Evolutionary conservation across 2,329 filamentous ascomycete species (phyloP).

Genomic region (Cadophora malorum): DNA sequence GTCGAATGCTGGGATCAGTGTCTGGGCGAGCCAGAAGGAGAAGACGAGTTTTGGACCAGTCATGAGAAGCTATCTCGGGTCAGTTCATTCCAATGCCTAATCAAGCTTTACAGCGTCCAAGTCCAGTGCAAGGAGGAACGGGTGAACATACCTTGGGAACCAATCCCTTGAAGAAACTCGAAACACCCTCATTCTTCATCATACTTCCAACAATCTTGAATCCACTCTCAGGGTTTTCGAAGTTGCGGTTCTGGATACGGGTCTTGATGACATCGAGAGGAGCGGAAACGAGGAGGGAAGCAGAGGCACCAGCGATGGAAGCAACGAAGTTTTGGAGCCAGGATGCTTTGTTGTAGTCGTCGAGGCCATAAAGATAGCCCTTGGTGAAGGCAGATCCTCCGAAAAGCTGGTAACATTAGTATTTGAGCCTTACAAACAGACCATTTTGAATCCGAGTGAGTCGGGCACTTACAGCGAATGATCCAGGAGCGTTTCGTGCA

Average conservation of each 20-base stretch:
- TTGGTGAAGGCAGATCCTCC: slow-evolving; percentile 97
- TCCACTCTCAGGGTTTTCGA: slow-evolving; percentile 95
- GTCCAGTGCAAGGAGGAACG: neutral
- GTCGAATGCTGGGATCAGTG: slow-evolving; percentile 91
- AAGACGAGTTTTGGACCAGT: slow-evolving; percentile 98
- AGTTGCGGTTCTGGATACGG: slow-evolving; percentile 97
- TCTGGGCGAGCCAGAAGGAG: slow-evolving; percentile 99
- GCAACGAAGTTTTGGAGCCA: slow-evolving; percentile 98
- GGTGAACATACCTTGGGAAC: slow-evolving; percentile 75
- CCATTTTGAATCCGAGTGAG: too few species aligned
- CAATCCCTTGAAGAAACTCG: slow-evolving; percentile 96
- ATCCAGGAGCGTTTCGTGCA: slow-evolving; percentile 93
- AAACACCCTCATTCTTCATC: slow-evolving; percentile 85
- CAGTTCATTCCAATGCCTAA: neutral
- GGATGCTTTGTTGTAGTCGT: slow-evolving; percentile 92
- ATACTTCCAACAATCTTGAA: slow-evolving; percentile 93
- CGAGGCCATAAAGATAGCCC: slow-evolving; percentile 88
- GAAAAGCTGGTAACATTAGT: slow-evolving; percentile 70
- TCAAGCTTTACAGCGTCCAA: neutral
- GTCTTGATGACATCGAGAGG: slow-evolving; percentile 98
- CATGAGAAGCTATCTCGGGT: slow-evolving; percentile 76
- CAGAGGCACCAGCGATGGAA: slow-evolving; percentile 91
- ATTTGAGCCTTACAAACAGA: neutral
- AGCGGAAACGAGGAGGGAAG: slow-evolving; percentile 94
- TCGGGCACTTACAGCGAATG: slow-evolving; percentile 83